A percentile compares a stretch with the other conserved stretches of the same genome.
Evolutionary conservation across 2,329 filamentous ascomycete genomes (phyloP).

Genomic region (Cercospora sp.): DNA sequence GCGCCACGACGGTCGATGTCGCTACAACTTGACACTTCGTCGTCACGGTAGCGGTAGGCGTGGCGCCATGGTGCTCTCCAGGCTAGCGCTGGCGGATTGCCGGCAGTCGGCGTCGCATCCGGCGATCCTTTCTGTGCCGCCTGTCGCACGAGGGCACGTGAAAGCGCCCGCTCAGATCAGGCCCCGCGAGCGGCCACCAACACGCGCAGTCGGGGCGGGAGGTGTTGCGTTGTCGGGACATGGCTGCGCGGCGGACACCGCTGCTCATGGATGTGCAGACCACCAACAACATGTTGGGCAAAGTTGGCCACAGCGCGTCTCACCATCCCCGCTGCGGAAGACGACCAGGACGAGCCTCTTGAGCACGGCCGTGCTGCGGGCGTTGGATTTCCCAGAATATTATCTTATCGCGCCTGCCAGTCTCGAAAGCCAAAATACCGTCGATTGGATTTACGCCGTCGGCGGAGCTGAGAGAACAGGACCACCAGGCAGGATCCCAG

Average conservation of each 20-base stretch:
- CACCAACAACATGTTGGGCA: constrained; percentile 13
- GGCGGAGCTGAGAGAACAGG: constrained; percentile 1
- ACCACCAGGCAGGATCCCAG: background rate
- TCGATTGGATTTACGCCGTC: constrained; percentile 1
- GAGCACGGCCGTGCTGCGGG: constrained; percentile 8
- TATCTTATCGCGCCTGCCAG: constrained; percentile 2
- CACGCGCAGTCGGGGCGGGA: background rate
- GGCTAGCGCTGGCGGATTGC: background rate
- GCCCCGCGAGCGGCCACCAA: background rate
- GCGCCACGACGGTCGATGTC: background rate
- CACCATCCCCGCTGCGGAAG: constrained; percentile 19
- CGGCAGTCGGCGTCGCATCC: background rate
- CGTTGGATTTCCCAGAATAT: constrained; percentile 14
- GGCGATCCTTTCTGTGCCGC: background rate
- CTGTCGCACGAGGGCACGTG: background rate
- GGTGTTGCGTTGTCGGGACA: background rate
- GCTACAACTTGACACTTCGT: background rate
- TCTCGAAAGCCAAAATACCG: constrained; percentile 14
- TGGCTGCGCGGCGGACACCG: background rate
- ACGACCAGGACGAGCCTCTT: constrained; percentile 14
- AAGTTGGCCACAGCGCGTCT: constrained; percentile 8
- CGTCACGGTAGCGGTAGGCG: background rate
- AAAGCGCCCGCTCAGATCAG: background rate
- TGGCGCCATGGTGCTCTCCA: background rate
- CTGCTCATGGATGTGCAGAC: background rate